Evolutionary conservation across 2,329 filamentous ascomycete species (phyloP), one percentile per base, ranked within the genome.

Genomic region (Sporothrix brasiliensis): DNA sequence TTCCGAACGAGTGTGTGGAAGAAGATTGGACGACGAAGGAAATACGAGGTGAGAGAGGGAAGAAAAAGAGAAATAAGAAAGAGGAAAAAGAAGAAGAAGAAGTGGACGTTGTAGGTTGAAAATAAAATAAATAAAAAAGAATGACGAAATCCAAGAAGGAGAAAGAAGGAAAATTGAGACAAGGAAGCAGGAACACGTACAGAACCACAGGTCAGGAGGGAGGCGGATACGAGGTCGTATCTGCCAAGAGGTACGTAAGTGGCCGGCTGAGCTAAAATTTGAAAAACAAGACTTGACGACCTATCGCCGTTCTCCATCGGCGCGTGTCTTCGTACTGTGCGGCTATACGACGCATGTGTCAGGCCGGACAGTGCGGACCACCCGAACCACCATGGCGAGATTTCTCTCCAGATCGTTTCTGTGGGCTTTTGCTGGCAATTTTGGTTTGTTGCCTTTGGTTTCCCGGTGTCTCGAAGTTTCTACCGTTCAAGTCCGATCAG

Each of bases 181-280:
- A 58, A 39, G 34, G 19, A 69, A 66, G 34, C 34, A 47, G n/a
- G 50, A 67, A 58, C 41, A 58, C 50, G 34, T 58, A 34, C 49
- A 56, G 66, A 54, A 52, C 44, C 63, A 39, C 16, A 9, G 21
- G 54, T 68, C 66, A 71, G 56, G 50, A 68, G 69, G 44, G 50
- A 66, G 50, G 58, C 65, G 70, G 56, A 71, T 65, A 71, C 66
- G 66, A 71, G 66, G 69, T 68, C 49, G 56, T 68, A 39, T 63
- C 65, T n/a, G n/a, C 63, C 53, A 61, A 49, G 69, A 63, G 49
- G 69, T 68, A 63, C 69, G 66, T 53, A 61, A 68, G 44, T 47
- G 53, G 21, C 44, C 63, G 41, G 30, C 54, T n/a, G 61, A 67
- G 52, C 69, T 70, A 70, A 34, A 34, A 63, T 39, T 27, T 39